Percentiles rank a stretch among this genome's conserved stretches.
Evolutionary conservation across 305 asterid genomes (phyloP).

Genomic region (Solanum hybrid): DNA sequence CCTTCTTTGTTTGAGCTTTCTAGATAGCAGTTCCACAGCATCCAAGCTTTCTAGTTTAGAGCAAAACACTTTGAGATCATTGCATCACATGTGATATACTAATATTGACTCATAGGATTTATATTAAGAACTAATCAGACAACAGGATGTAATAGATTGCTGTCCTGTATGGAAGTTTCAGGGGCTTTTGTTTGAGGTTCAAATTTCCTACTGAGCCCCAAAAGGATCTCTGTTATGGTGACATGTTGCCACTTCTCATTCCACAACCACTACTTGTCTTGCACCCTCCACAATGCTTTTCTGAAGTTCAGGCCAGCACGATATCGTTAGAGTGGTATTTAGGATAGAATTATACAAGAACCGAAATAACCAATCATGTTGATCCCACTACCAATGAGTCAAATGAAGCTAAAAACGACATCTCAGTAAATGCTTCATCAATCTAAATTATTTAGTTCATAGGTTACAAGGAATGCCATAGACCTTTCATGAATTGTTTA

Average conservation of each 20-base stretch:
- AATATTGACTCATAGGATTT: not conserved
- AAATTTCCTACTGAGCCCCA: not conserved
- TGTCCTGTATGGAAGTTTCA: not conserved
- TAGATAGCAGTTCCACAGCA: not conserved
- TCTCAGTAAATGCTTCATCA: not conserved
- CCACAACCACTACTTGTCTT: not conserved
- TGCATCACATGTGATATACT: not conserved
- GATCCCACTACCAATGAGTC: not conserved
- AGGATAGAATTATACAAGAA: not conserved
- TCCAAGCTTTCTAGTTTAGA: not conserved
- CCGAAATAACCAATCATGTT: not conserved
- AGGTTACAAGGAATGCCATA: not conserved
- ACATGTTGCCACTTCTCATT: not conserved
- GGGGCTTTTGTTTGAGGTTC: not conserved
- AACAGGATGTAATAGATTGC: not conserved
- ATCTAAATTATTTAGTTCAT: not conserved
- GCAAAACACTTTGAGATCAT: not conserved
- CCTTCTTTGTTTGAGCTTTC: not conserved
- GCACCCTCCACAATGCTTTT: not conserved
- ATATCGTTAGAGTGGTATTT: not conserved
- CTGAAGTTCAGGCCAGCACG: not conserved
- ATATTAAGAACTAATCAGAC: not conserved
- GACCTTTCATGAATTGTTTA: not conserved
- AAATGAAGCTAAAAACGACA: not conserved
- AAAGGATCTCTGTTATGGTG: not conserved